Evolutionary conservation across 306 rosid species (phyloP).

Genomic region (Vigna nakashimae): DNA sequence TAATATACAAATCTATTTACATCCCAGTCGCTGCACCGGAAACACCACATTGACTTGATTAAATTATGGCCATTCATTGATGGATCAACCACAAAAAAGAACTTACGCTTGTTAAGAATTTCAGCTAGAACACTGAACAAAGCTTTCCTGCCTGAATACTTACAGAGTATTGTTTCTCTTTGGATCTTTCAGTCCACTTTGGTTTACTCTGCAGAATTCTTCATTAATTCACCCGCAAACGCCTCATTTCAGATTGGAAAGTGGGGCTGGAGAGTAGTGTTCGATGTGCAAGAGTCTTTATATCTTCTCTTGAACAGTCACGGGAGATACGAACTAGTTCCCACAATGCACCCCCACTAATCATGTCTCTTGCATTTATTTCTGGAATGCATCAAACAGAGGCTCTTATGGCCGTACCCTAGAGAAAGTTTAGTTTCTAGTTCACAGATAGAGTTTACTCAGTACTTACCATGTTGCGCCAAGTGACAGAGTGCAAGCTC

Average conservation of each 20-base stretch:
- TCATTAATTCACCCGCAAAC: conserved; percentile 64
- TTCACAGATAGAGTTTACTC: conserved; percentile 2
- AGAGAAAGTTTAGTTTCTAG: conserved; percentile 28
- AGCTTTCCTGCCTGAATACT: conserved; percentile 31
- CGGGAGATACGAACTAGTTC: conserved; percentile 90
- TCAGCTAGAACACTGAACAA: conserved; percentile 42
- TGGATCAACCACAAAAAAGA: conserved; percentile 43
- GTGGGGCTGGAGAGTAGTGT: conserved; percentile 78
- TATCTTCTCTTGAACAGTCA: conserved; percentile 94
- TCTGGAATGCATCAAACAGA: conserved; percentile 62
- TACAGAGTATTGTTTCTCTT: background rate
- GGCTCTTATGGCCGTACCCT: conserved; percentile 37
- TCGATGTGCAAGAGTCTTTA: conserved; percentile 90
- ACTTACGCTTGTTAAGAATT: conserved; percentile 37
- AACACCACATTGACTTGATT: conserved; percentile 34
- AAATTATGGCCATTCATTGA: conserved; percentile 37
- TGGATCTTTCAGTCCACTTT: conserved; percentile 34
- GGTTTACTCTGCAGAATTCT: conserved; percentile 20
- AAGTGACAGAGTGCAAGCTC: conserved; percentile 98
- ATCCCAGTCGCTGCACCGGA: conserved; percentile 46
- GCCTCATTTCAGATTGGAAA: conserved; percentile 90
- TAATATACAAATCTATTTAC: conserved; percentile 78
- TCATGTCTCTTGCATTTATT: conserved; percentile 92
- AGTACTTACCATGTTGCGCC: conserved; percentile 86
- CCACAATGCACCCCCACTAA: conserved; percentile 90